Evolutionary conservation across 441 rosid species (phyloP).

Genomic region (Arabidopsis hybrid): DNA sequence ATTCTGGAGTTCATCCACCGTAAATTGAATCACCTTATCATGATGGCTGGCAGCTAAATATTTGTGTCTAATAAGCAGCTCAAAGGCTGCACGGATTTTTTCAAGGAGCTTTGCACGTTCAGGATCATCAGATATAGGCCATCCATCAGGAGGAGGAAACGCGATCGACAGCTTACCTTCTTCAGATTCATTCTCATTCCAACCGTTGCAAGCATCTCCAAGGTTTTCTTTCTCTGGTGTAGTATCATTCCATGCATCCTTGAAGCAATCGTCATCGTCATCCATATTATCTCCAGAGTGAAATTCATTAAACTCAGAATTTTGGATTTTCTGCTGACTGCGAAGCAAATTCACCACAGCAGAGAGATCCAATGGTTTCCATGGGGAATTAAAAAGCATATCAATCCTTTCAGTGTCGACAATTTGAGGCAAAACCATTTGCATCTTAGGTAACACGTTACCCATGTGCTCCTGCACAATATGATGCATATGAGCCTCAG

Average conservation of each 20-base stretch:
- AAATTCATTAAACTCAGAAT: slow-evolving; percentile 50
- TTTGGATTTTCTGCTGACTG: slow-evolving; percentile 53
- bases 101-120: slow-evolving; percentile 85
- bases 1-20: slow-evolving; percentile 80
- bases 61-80: slow-evolving; percentile 72
- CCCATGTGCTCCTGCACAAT: slow-evolving; percentile 82
- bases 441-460: slow-evolving; percentile 74
- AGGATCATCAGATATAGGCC: slow-evolving; percentile 80
- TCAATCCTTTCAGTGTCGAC: slow-evolving; percentile 72
- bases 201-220: slow-evolving; percentile 51
- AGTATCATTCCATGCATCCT: slow-evolving; percentile 82
- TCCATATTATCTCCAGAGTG: slow-evolving; percentile 51
- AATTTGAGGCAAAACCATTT: slow-evolving; percentile 78
- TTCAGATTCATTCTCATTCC: slow-evolving; percentile 55
- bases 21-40: slow-evolving; percentile 73
- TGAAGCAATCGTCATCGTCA: slow-evolving; percentile 69
- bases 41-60: slow-evolving; percentile 82
- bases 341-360: slow-evolving; percentile 64
- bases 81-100: slow-evolving; percentile 68
- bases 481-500: slow-evolving; percentile 79
- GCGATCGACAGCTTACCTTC: slow-evolving; percentile 45
- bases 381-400: slow-evolving; percentile 70
- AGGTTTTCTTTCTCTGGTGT: slow-evolving; percentile 65
- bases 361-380: slow-evolving; percentile 90
- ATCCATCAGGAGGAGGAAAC: slow-evolving; percentile 53